Conservation (phyloP, 2,329 filamentous ascomycete genomes). For the Metarhizium album region DNA sequence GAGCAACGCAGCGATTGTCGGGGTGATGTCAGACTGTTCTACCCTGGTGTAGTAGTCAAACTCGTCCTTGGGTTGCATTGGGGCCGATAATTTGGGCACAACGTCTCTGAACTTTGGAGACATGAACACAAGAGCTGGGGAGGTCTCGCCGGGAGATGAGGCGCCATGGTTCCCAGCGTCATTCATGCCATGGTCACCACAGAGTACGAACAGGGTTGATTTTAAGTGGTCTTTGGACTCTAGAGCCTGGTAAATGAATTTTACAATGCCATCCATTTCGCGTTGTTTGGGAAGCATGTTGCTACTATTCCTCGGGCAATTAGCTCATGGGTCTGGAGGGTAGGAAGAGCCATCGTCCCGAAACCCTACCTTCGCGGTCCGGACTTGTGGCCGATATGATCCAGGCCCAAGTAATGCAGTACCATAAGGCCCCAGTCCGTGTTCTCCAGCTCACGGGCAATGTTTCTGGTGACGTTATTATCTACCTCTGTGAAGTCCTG, state of each 20-base stretch:
- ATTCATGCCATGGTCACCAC: slow-evolving; percentile 98
- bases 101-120: slow-evolving; percentile 67
- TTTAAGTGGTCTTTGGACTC: slow-evolving; percentile 57
- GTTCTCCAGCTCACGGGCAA: slow-evolving; percentile 62
- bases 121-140: slow-evolving; percentile 81
- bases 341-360: background rate
- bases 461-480: slow-evolving; percentile 88
- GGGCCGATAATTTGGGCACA: slow-evolving; percentile 32
- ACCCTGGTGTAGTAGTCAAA: slow-evolving; percentile 77
- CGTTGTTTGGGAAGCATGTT: slow-evolving; percentile 88
- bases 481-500: slow-evolving; percentile 98
- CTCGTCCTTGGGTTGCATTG: slow-evolving; percentile 50
- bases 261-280: slow-evolving; percentile 85
- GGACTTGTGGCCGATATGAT: slow-evolving; percentile 96
- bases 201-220: slow-evolving; percentile 74
- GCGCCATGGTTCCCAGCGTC: slow-evolving; percentile 95
- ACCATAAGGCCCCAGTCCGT: slow-evolving; percentile 90
- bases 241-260: slow-evolving; percentile 66
- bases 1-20: slow-evolving; percentile 75
- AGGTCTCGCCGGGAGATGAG: slow-evolving; percentile 88
- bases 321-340: background rate
- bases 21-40: slow-evolving; percentile 91
- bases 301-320: slow-evolving; percentile 38
- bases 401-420: slow-evolving; percentile 87
- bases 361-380: slow-evolving; percentile 62